Evolutionary conservation across 148 eudicot genomes (phyloP), one percentile per base, ranked within the genome.

Genomic region (Mesembryanthemum crystallinum): DNA sequence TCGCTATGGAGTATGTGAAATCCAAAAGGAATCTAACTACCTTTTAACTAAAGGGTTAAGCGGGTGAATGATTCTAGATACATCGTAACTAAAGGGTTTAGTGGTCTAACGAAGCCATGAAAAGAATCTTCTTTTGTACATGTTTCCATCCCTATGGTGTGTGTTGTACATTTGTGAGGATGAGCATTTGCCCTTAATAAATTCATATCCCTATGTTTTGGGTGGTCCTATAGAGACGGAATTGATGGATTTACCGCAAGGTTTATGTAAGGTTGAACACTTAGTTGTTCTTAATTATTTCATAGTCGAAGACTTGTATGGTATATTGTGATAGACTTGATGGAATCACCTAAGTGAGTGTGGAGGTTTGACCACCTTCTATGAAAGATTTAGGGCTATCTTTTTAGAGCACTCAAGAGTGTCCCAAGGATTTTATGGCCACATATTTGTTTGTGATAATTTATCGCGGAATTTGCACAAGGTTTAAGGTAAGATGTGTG

Each of bases 151-250:
- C 54, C 54, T 49, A 49, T 49, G 54, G 54, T 17, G 14, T n/a
- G n/a, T n/a, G n/a, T n/a, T n/a, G n/a, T n/a, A n/a, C n/a, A n/a
- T n/a, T 58, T 21, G 27, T 58, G 62, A 58, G 62, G 27, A 5
- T 58, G 62, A 58, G 62, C 62, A 10, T 58, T 10, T 17, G 62
- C 62, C n/a, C 62, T 58, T 58, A 58, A 21, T 58, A n/a, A 15
- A 58, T 21, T 23, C 62, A 23, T 58, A 58, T 24, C 62, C 27
- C 27, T n/a, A n/a, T 4, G 54, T 21, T 10, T 21, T 58, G 62
- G 62, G 62, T 58, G 25, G 28, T 58, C 62, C 62, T 21, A 58
- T 58, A 17, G 62, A 58, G 62, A 58, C 12, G 62, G 62, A 58
- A 7, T 58, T 58, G 62, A 58, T 58, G 28, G 62, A 58, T 58